Evolutionary conservation across 768 basidiomycete species (phyloP), one percentile per base, ranked within the genome.

Genomic region (Pleurotus ostreatus): DNA sequence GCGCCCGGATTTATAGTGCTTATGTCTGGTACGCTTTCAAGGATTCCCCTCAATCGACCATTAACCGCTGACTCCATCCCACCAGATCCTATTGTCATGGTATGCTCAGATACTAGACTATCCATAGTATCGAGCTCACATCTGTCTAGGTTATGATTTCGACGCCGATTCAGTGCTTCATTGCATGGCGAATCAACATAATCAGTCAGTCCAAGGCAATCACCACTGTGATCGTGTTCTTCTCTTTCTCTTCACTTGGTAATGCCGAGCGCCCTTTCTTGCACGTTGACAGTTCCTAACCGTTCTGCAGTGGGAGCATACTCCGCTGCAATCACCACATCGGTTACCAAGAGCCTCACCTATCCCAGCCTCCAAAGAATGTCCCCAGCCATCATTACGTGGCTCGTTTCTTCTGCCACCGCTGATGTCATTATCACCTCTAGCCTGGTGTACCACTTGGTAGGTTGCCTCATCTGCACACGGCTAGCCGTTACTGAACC

Each of bases 121-220:
- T 39, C 40, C 15, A 13, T 5, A 11, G 51, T 16, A 11, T 20
- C 11, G 20, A 15, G 23, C 16, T 25, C 5, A 43, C 45, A 13
- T 22, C 12, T 51, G n/a, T 13, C n/a, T 37, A 57, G 57, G 57
- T 57, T 4, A 51, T 51, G 43, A 53, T 57, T n/a, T 57, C 57
- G 13, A 54, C 51, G n/a, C 57, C 57, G 5, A 53, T 57, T 20
- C 57, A 57, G 16, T 26, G 25, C 13, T 57, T 57, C 30, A n/a
- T 57, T 34, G 57, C 49, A 13, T 57, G 57, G 57, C 16, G 57
- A 12, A 57, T 57, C 51, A 53, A 45, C 25, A 30, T 52, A n/a
- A 57, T 57, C 15, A 57, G 49, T 13, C 22, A 57, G 38, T 45
- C 49, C 41, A 52, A 45, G 8, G 9, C 34, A 9, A 25, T 57